Percentiles rank a stretch among this genome's conserved stretches.
Evolutionary conservation across 352 stramenopile genomes (phyloP).

Genomic region (Phytopythium litorale): DNA sequence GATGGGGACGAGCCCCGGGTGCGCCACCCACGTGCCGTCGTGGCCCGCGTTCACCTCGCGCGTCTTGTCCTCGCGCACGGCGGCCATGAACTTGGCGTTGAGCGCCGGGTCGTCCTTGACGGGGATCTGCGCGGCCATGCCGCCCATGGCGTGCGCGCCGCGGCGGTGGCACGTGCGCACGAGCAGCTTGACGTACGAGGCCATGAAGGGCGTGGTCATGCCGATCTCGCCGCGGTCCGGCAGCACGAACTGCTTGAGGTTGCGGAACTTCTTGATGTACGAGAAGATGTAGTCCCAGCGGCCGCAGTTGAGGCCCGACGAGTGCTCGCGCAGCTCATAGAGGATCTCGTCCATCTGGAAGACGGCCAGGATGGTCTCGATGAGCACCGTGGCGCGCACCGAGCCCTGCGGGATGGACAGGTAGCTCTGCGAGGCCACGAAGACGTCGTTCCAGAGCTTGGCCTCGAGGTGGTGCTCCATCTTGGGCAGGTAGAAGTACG

Average conservation of each 20-base stretch:
- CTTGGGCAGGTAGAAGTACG: constrained; percentile 97
- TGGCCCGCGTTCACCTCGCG: constrained; percentile 90
- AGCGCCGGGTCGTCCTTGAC: constrained; percentile 90
- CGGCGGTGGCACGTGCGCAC: constrained; percentile 95
- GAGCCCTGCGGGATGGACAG: constrained; percentile 90
- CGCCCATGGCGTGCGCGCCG: constrained; percentile 95
- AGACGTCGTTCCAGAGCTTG: constrained; percentile 96
- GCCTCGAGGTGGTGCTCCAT: constrained; percentile 94
- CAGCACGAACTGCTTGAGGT: constrained; percentile 89
- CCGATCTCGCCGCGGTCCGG: constrained; percentile 90
- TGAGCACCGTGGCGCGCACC: constrained; percentile 92
- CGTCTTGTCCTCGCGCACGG: constrained; percentile 90
- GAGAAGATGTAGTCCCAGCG: constrained; percentile 98
- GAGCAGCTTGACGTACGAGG: constrained; percentile 93
- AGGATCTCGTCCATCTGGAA: constrained; percentile 98
- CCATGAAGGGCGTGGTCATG: constrained; percentile 95
- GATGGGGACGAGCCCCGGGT: constrained; percentile 92
- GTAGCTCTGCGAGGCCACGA: constrained; percentile 91
- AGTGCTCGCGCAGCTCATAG: constrained; percentile 95
- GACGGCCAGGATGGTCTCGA: constrained; percentile 96
- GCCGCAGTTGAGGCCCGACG: constrained; percentile 95
- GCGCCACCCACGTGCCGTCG: constrained; percentile 96
- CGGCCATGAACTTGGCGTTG: constrained; percentile 89
- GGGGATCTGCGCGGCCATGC: constrained; percentile 97
- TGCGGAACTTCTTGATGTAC: constrained; percentile 96